phyloP scores from a whole-genome alignment of 2,329 filamentous ascomycete genomes.

The Exophiala phaeomuriformis region DNA sequence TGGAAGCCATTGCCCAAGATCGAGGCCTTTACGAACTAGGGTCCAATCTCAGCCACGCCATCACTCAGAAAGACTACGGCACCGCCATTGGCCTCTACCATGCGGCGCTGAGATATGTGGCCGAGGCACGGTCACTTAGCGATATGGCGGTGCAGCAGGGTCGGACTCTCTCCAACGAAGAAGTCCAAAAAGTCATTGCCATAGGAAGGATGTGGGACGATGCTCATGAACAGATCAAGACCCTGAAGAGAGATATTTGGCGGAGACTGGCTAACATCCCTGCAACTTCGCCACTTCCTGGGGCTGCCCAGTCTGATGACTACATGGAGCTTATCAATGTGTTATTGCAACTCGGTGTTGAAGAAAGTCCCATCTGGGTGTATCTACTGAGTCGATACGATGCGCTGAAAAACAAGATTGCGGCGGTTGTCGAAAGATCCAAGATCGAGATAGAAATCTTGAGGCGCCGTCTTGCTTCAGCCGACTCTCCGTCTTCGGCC shows the following conservation, averaged over 20 bases:
- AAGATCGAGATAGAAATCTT: constrained; percentile 89
- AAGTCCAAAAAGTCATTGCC: constrained; percentile 79
- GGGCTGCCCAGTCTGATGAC: constrained; percentile 58
- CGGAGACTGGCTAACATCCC: constrained; percentile 66
- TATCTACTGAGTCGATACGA: constrained; percentile 90
- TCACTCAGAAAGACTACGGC: constrained; percentile 87
- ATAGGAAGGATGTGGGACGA: constrained; percentile 94
- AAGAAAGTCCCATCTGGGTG: constrained; percentile 93
- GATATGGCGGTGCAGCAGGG: constrained; percentile 46
- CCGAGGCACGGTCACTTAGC: constrained; percentile 66
- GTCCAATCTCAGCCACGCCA: constrained; percentile 68
- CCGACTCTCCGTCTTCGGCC: constrained; percentile 62
- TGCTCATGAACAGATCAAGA: constrained; percentile 76
- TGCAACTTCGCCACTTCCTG: constrained; percentile 46
- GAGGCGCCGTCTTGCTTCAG: constrained; percentile 68
- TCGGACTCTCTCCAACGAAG: constrained; percentile 61
- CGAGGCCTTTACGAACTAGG: constrained; percentile 77
- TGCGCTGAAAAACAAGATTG: constrained; percentile 78
- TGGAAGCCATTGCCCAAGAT: constrained; percentile 68
- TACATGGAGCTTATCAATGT: constrained; percentile 87
- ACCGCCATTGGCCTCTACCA: constrained; percentile 78
- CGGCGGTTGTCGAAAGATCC: constrained; percentile 70
- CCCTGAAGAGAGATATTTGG: constrained; percentile 87
- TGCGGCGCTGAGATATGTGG: constrained; percentile 71
- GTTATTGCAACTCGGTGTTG: constrained; percentile 85